Percentiles rank a stretch among this genome's conserved stretches.
Evolutionary conservation across 768 basidiomycete genomes (phyloP).

Genomic region (Sistotremastrum suecicum): DNA sequence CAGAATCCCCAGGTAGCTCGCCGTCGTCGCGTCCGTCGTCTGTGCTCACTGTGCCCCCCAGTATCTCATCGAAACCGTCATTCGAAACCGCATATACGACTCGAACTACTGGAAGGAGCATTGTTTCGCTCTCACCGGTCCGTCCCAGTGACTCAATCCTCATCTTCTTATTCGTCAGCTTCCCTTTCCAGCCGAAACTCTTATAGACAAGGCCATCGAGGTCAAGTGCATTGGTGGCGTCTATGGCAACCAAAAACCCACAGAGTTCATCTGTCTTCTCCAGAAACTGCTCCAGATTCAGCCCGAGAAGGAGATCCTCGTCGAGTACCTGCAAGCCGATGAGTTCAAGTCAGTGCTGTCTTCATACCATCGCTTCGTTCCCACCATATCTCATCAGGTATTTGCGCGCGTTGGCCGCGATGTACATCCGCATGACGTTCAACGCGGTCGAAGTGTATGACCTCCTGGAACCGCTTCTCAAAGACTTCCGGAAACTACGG

Average conservation of each 20-base stretch:
- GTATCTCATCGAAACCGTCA: constrained; percentile 93
- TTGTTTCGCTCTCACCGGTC: constrained; percentile 92
- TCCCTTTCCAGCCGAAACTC: constrained; percentile 52
- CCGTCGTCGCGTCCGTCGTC: neutral
- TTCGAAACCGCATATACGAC: constrained; percentile 93
- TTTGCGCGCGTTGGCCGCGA: constrained; percentile 78
- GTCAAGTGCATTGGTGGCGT: constrained; percentile 80
- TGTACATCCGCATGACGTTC: constrained; percentile 95
- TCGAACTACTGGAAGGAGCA: constrained; percentile 95
- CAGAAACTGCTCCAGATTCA: constrained; percentile 94
- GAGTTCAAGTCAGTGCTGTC: constrained; percentile 86
- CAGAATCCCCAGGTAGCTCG: constrained; percentile 81
- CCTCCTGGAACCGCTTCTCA: constrained; percentile 82
- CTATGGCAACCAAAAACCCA: constrained; percentile 89
- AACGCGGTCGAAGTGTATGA: constrained; percentile 83
- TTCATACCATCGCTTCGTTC: neutral
- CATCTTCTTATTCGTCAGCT: constrained; percentile 3
- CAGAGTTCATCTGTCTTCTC: constrained; percentile 83
- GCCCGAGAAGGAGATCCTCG: constrained; percentile 91
- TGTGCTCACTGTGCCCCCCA: constrained; percentile 18
- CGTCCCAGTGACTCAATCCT: constrained; percentile 9
- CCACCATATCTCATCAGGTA: constrained; percentile 40
- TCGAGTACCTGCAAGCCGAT: constrained; percentile 91
- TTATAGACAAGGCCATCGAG: constrained; percentile 89
- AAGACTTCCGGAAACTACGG: constrained; percentile 86